Percentiles rank a stretch among this genome's conserved stretches.
phyloP scores from a whole-genome alignment of 2,329 filamentous ascomycete species.

The Neofusicoccum laricinum region DNA sequence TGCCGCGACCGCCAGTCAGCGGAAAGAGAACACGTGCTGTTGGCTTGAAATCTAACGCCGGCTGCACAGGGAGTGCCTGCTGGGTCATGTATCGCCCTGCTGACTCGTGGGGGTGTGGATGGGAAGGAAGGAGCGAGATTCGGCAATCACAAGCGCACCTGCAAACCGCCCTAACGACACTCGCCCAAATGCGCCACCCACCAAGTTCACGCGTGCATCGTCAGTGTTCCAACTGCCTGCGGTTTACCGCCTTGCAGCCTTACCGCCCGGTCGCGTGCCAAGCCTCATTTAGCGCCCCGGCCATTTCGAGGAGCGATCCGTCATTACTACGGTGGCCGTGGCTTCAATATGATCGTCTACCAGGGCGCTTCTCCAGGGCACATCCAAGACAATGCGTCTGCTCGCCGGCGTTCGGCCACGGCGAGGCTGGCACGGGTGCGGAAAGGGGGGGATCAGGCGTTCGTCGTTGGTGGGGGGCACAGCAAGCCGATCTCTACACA shows the following conservation, averaged over 20 bases:
- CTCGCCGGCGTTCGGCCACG: not conserved
- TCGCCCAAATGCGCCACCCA: not conserved
- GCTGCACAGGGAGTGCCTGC: conserved; percentile 5
- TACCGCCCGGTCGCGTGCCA: not conserved
- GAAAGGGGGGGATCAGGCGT: not conserved
- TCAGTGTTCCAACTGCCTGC: not conserved
- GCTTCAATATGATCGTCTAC: conserved; percentile 13
- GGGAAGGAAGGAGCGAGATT: not conserved
- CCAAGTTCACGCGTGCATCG: not conserved
- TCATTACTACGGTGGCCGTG: conserved; percentile 9
- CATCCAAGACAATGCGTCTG: not conserved
- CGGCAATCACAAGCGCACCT: conserved; percentile 7
- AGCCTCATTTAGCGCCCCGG: not conserved
- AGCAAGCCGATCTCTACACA: conserved; percentile 6
- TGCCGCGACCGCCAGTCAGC: conserved; percentile 5
- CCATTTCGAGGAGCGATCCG: conserved; percentile 3
- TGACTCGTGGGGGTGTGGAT: not conserved
- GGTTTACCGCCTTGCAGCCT: not conserved
- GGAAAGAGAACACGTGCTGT: conserved; percentile 6
- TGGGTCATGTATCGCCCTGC: not conserved
- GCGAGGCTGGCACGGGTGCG: not conserved
- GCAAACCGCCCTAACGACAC: not conserved
- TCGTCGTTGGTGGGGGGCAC: not conserved
- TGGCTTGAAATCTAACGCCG: not conserved
- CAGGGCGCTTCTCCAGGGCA: conserved; percentile 8